Evolutionary conservation across 352 stramenopile species (phyloP).

Genomic region (Phytophthora ramorum): DNA sequence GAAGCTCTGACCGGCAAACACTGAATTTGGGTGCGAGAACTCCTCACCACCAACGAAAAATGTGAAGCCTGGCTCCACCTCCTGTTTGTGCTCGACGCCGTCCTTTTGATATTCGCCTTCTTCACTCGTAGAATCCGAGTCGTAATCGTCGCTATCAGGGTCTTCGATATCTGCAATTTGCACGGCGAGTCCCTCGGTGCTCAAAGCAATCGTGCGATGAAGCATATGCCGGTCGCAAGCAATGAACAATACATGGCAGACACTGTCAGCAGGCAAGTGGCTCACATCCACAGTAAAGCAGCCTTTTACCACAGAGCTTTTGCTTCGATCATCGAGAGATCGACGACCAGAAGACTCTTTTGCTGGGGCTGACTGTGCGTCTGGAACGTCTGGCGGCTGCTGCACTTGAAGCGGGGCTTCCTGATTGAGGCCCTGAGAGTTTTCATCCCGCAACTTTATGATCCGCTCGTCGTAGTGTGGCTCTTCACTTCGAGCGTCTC

Average conservation of each 20-base stretch:
- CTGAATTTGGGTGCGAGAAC: conserved; percentile 60
- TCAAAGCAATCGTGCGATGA: conserved; percentile 63
- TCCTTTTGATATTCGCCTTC: conserved; percentile 12
- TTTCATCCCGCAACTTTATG: conserved; percentile 47
- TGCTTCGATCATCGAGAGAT: conserved; percentile 35
- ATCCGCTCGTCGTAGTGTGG: conserved; percentile 56
- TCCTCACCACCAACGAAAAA: conserved; percentile 66
- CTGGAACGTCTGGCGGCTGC: conserved; percentile 4
- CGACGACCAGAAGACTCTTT: not conserved
- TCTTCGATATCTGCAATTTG: conserved; percentile 32
- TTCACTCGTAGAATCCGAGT: conserved; percentile 33
- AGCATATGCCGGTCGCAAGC: conserved; percentile 65
- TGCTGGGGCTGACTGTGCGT: not conserved
- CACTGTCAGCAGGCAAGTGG: conserved; percentile 49
- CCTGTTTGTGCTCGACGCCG: conserved; percentile 22
- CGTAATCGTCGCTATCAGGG: conserved; percentile 35
- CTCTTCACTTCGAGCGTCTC: conserved; percentile 58
- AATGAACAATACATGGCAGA: conserved; percentile 69
- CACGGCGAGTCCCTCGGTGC: conserved; percentile 55
- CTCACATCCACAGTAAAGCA: conserved; percentile 51
- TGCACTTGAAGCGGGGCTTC: conserved; percentile 37
- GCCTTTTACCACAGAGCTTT: conserved; percentile 38
- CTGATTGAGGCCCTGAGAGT: conserved; percentile 17
- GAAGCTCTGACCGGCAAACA: conserved; percentile 57
- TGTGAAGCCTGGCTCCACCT: conserved; percentile 37